These are phyloP conservation scores for Fusarium circinatum DNA, from an alignment of 2,329 filamentous ascomycete genomes.

Conservation along the genomic window DNA sequence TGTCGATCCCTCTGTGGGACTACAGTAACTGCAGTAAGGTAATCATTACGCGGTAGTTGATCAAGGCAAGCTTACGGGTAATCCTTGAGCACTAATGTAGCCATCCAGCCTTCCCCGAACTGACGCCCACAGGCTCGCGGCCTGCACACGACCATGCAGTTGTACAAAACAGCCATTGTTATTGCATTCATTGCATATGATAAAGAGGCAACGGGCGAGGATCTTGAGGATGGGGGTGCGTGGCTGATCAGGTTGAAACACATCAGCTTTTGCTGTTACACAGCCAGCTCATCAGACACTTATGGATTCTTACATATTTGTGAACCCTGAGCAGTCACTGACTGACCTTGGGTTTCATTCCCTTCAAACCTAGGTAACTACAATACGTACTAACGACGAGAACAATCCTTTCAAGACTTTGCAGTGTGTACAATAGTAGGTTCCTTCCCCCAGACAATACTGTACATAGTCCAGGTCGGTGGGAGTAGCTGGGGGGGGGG, in stretches of 20 bases:
- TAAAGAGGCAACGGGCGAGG: conserved; percentile 16
- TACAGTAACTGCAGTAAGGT: background rate
- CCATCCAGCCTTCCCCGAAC: conserved; percentile 22
- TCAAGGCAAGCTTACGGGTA: background rate
- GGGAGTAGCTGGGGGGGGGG: background rate
- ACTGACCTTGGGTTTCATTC: background rate
- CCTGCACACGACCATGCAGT: conserved; percentile 16
- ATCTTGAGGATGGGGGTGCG: conserved; percentile 2
- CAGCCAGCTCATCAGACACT: conserved; percentile 43
- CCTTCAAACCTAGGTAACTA: background rate
- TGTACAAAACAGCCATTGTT: conserved; percentile 1
- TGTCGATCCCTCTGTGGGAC: conserved; percentile 41
- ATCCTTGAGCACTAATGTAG: conserved; percentile 20
- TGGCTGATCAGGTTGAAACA: conserved; percentile 15
- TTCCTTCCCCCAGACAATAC: background rate
- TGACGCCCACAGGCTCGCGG: conserved; percentile 18
- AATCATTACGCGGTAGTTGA: conserved; percentile 23
- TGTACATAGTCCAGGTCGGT: background rate
- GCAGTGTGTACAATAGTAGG: background rate
- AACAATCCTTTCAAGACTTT: conserved; percentile 12
- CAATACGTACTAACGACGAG: background rate
- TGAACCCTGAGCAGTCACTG: conserved; percentile 13
- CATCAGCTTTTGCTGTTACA: conserved; percentile 36
- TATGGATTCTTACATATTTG: conserved; percentile 22
- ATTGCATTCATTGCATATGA: background rate